Base-by-base conservation (phyloP, 2,329 filamentous ascomycete species). In the Geosmithia flava region DNA sequence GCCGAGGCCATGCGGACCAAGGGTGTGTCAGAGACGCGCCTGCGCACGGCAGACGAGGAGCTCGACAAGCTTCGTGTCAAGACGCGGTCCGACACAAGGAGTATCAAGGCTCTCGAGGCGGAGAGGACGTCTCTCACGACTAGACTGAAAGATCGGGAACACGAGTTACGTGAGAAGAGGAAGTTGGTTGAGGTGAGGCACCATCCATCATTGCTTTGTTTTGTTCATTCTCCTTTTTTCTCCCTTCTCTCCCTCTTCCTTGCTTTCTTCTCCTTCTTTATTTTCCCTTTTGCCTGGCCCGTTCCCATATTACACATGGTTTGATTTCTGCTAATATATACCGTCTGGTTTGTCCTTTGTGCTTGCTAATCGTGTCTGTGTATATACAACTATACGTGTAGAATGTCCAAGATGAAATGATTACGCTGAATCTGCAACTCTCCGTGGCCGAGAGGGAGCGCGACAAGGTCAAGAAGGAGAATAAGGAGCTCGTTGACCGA, bases 381-480 rank as follows among this genome's bases (percentile, higher is more conserved):
- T 13, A 11, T 19, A n/a, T n/a, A n/a, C n/a, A n/a, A n/a, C n/a
- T n/a, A n/a, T n/a, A n/a, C n/a, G 20, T 20, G 40, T 56, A 84
- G 76, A 78, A 91, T 58, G 83, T 95, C 47, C 91, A 97, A 67
- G 90, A 96, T 65, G 93, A 98, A 64, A 83, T 95, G 65, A 82
- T 95, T 46, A 83, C 87, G 1, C 68, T 96, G 44, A 90, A 90
- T 55, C 72, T 97, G 54, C 86, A 97, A 64, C 73, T 96, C 42
- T 89, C 93, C 55, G 79, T 96, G 71, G 82, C 84, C 3, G 89
- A 94, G 62, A 78, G 90, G 61, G 80, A 81, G 59, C 74, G 77
- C 27, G 80, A 83, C 60, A 82, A 80, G 63, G 69, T 95, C 53
- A 78, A 81, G 60, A 75, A 74, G 50, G 93, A 97, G 62, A 97